Percentiles rank a stretch among this genome's conserved stretches.
phyloP scores from a whole-genome alignment of 2,329 filamentous ascomycete species.

The Xylariaceae sp. region DNA sequence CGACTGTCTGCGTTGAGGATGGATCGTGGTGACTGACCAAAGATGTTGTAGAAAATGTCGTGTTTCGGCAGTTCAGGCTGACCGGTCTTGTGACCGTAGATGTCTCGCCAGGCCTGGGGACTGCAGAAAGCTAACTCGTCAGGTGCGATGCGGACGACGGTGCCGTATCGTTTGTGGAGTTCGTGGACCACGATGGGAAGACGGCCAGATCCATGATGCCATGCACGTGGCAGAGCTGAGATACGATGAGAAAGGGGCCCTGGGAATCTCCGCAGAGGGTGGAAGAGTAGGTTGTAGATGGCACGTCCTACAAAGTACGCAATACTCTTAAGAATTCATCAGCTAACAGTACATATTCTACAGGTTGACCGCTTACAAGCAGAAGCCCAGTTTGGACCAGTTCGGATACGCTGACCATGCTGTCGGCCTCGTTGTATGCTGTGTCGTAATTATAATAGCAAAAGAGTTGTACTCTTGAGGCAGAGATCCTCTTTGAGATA shows the following conservation, averaged over 20 bases:
- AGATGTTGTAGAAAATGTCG: conserved; percentile 24
- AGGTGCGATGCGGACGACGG: conserved; percentile 38
- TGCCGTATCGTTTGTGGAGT: conserved; percentile 36
- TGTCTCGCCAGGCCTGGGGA: conserved; percentile 37
- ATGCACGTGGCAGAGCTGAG: conserved; percentile 20
- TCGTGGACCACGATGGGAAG: conserved; percentile 21
- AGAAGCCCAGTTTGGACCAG: not conserved
- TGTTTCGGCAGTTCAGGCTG: conserved; percentile 30
- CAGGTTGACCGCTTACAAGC: not conserved
- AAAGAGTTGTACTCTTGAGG: not conserved
- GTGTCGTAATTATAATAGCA: not conserved
- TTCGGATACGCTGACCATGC: not conserved
- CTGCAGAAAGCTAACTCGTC: conserved; percentile 38
- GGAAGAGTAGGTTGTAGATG: conserved; percentile 25
- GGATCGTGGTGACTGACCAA: conserved; percentile 23
- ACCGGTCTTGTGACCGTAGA: conserved; percentile 35
- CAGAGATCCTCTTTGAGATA: too few relatives aligned
- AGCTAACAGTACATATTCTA: not conserved
- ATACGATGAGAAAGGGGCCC: conserved; percentile 27
- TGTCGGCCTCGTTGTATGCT: not conserved
- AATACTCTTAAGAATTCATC: conserved; percentile 5
- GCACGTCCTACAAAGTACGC: conserved; percentile 4
- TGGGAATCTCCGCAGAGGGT: conserved; percentile 28
- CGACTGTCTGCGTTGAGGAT: conserved; percentile 31
- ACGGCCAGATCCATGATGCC: conserved; percentile 16